These are phyloP conservation scores for Hyphopichia homilentoma DNA, from an alignment of 805 yeast genomes.

Conservation along the genomic window DNA sequence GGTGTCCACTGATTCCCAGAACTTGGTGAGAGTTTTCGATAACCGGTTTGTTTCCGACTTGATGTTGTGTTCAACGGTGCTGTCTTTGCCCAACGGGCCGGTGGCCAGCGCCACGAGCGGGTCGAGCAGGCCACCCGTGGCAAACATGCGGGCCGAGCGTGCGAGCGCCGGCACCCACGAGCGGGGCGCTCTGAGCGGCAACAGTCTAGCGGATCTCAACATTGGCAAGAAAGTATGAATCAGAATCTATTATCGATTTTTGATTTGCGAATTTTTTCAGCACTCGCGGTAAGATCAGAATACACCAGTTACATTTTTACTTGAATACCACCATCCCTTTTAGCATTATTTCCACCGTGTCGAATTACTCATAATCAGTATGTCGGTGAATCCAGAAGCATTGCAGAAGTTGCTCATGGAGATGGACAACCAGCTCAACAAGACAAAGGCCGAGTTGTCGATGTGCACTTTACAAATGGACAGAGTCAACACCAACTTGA, in stretches of 20 bases:
- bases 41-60: conserved; percentile 64
- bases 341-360: no score
- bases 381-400: conserved; percentile 46
- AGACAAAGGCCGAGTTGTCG: conserved; percentile 56
- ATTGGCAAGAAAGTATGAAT: no score
- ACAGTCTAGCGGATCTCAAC: conserved; percentile 1
- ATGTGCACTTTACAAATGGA: conserved; percentile 51
- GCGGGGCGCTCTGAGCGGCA: no score
- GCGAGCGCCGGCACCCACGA: no score
- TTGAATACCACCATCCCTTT: no score
- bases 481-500: conserved; percentile 45
- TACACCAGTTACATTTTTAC: no score
- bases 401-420: conserved; percentile 56
- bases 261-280: no score
- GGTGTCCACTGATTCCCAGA: conserved; percentile 77
- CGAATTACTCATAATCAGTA: no score
- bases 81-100: conserved; percentile 19
- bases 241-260: no score
- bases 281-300: no score
- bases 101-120: conserved; percentile 8
- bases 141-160: conserved; percentile 3
- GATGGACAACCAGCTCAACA: conserved; percentile 61
- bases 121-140: conserved; percentile 15
- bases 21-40: conserved; percentile 64
- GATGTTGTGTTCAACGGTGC: conserved; percentile 48